Conservation (phyloP, 179 eudicot species). For the Silene vulgaris region DNA sequence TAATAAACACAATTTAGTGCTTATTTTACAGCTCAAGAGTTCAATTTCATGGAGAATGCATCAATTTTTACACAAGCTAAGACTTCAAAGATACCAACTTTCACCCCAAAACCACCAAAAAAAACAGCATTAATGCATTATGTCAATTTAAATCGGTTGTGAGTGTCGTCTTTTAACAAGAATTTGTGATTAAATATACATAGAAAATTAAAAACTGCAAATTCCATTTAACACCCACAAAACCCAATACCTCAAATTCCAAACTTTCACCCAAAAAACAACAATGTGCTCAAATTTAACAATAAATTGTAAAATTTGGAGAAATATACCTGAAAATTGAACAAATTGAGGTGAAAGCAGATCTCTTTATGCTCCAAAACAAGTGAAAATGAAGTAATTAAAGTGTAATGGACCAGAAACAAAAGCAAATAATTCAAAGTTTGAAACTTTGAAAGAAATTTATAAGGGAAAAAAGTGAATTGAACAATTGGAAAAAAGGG, state of each 20-base stretch:
- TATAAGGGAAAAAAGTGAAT: background rate
- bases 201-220: background rate
- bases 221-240: background rate
- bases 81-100: background rate
- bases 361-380: constrained; percentile 22
- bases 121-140: background rate
- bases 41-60: background rate
- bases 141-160: no score
- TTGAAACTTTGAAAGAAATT: constrained; percentile 21
- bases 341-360: constrained; percentile 19
- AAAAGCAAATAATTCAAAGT: constrained; percentile 21
- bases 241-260: constrained; percentile 1
- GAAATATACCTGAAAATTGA: constrained; percentile 23
- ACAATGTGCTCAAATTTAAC: background rate
- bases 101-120: background rate
- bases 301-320: background rate
- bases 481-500: background rate
- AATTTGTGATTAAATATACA: background rate
- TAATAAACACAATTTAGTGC: background rate
- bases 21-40: background rate
- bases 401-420: background rate
- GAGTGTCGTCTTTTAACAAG: no score
- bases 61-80: background rate
- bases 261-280: constrained; percentile 7
- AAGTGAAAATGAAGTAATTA: background rate